Percentiles rank a stretch among this genome's conserved stretches.
Evolutionary conservation across 108 stramenopile genomes (phyloP).

Genomic region (Fragilaria crotonensis): DNA sequence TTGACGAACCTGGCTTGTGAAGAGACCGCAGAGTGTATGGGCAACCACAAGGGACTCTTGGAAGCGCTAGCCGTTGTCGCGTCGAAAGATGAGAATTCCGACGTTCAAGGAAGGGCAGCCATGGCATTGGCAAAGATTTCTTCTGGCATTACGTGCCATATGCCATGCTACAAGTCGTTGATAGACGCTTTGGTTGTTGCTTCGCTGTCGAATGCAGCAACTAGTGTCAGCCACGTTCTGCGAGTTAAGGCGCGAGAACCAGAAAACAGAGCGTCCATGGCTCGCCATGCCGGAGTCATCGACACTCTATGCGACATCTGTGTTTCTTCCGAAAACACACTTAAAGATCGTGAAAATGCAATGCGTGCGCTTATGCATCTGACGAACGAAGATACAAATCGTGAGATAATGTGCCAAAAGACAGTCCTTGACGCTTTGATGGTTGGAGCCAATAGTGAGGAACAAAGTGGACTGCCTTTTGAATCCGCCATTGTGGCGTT

Average conservation of each 20-base stretch:
- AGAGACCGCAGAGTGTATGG: slow-evolving; percentile 68
- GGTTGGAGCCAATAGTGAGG: slow-evolving; percentile 35
- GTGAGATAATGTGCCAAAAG: slow-evolving; percentile 55
- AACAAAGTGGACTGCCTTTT: slow-evolving; percentile 15
- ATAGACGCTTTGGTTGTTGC: slow-evolving; percentile 73
- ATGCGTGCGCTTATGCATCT: slow-evolving; percentile 77
- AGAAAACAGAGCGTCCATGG: slow-evolving; percentile 69
- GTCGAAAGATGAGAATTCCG: slow-evolving; percentile 49
- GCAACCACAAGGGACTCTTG: slow-evolving; percentile 62
- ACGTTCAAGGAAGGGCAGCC: slow-evolving; percentile 69
- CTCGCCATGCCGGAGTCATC: slow-evolving; percentile 53
- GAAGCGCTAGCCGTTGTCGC: slow-evolving; percentile 57
- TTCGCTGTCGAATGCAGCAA: slow-evolving; percentile 44
- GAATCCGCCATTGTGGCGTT: slow-evolving; percentile 73
- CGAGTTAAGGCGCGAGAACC: slow-evolving; percentile 75
- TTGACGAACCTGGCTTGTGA: slow-evolving; percentile 79
- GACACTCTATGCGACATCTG: slow-evolving; percentile 60
- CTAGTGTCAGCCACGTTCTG: slow-evolving; percentile 66
- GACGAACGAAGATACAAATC: slow-evolving; percentile 67
- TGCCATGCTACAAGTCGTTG: slow-evolving; percentile 48
- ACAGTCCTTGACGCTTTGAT: slow-evolving; percentile 62
- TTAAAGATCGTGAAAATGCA: slow-evolving; percentile 70
- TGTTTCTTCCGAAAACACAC: slow-evolving; percentile 7
- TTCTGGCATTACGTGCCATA: slow-evolving; percentile 45
- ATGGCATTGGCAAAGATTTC: slow-evolving; percentile 79